A percentile compares a stretch with the other conserved stretches of the same genome.
These are phyloP conservation scores for Plicaturopsis crispa DNA, from an alignment of 768 basidiomycete species.

Conservation along the genomic window DNA sequence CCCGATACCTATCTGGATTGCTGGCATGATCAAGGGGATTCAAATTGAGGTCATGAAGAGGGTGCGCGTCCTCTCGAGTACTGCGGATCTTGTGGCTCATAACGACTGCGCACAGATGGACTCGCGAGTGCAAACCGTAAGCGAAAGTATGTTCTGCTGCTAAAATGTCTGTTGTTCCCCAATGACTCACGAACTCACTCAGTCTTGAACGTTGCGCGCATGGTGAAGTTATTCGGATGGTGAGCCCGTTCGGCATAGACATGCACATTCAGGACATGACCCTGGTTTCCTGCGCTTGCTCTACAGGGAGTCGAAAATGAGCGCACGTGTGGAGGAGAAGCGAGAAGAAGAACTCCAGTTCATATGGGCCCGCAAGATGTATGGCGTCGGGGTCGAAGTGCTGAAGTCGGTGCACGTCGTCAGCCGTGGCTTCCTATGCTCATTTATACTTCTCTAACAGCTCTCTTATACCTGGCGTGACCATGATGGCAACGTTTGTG, in stretches of 20 bases:
- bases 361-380: background rate
- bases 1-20: conserved; percentile 34
- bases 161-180: conserved; percentile 23
- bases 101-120: conserved; percentile 28
- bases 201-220: conserved; percentile 35
- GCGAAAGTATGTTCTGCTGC: conserved; percentile 33
- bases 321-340: background rate
- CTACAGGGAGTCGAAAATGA: too few relatives aligned
- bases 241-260: too few relatives aligned
- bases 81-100: background rate
- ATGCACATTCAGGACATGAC: too few relatives aligned
- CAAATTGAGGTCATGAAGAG: conserved; percentile 31
- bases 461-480: background rate
- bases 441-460: background rate
- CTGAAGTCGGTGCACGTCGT: background rate
- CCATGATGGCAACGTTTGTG: background rate
- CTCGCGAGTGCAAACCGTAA: conserved; percentile 34
- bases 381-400: background rate
- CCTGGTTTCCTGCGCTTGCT: too few relatives aligned
- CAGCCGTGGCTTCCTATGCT: background rate
- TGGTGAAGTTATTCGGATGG: conserved; percentile 46
- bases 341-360: background rate
- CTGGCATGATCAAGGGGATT: conserved; percentile 21
- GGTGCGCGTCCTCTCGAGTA: conserved; percentile 11
- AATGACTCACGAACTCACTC: conserved; percentile 7